Base-by-base conservation (phyloP, 2,329 filamentous ascomycete species). In the Trichothecium sympodiale region DNA sequence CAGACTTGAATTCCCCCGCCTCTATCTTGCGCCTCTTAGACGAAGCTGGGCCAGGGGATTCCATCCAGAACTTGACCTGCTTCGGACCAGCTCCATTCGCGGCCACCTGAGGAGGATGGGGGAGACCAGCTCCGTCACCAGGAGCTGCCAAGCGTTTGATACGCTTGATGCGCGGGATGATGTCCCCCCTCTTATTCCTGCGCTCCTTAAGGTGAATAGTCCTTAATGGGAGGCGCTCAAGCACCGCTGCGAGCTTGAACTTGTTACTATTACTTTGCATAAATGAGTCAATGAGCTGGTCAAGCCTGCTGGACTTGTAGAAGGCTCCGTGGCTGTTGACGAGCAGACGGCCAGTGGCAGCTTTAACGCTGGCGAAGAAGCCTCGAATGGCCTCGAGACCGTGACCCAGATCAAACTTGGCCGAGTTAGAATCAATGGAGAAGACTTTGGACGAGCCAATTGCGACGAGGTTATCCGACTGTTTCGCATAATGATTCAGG, bases 51-150 rank as follows among this genome's bases (percentile, higher is more conserved):
- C n/a, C n/a, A n/a, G n/a, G n/a, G n/a, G n/a, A n/a, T n/a, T 60
- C 54, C 2, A 69, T 41, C 56, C 63, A 77, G 46, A 80, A 80
- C 25, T 64, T 46, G 3, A 80, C 74, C 0, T 67, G 54, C 9
- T 60, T 59, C 0, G 75, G 62, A 1, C 66, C 65, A 31, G 68
- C 69, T 7, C 61, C 70, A 27, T 45, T 46, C 1, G 33, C 26
- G 0, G 6, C 23, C 2, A 60, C 49, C 2, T 29, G 38, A 0
- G 56, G 51, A 1, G 48, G 55, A 13, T 52, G 46, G 1, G 29
- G 38, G n/a, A 49, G 34, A 1, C 40, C 34, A 8, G 43, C 44
- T 1, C 57, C 56, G 31, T 65, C 56, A 4, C 52, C 46, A n/a
- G 38, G 37, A 10, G 42, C 56, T 2, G 60, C 59, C 3, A 67